Conservation (phyloP, 495 filamentous ascomycete species). For the Thozetella sp. region DNA sequence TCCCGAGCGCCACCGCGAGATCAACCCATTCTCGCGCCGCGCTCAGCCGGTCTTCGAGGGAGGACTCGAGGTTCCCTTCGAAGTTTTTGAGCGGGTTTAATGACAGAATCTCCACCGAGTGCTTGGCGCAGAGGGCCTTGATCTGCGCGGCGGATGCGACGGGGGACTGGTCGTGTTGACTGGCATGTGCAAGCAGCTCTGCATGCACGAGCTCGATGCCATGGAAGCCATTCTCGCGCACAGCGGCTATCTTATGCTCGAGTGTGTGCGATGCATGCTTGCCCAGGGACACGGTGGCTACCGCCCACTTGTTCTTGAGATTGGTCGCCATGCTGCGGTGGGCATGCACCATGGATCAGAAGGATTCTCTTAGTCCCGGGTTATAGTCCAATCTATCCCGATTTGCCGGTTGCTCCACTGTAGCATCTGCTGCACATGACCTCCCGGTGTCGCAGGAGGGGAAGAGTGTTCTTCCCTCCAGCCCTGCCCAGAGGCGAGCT, state of each 20-base stretch:
- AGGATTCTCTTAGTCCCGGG: no score
- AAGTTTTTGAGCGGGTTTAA: slow-evolving; percentile 73
- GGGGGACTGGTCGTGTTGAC: slow-evolving; percentile 15
- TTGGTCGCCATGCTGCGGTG: background rate
- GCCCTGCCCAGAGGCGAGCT: no score
- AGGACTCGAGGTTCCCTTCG: slow-evolving; percentile 63
- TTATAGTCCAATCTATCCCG: no score
- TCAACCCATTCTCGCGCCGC: slow-evolving; percentile 68
- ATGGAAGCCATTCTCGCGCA: slow-evolving; percentile 56
- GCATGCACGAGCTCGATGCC: slow-evolving; percentile 75
- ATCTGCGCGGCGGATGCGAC: slow-evolving; percentile 49
- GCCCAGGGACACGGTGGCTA: slow-evolving; percentile 61
- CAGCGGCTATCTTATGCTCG: slow-evolving; percentile 55
- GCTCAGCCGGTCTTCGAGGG: slow-evolving; percentile 47
- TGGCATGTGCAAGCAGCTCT: slow-evolving; percentile 61
- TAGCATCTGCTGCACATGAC: no score
- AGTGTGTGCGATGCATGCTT: slow-evolving; percentile 53
- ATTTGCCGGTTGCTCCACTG: no score
- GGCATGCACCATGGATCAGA: no score
- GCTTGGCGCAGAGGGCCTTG: slow-evolving; percentile 51
- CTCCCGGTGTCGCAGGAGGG: no score
- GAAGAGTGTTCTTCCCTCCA: no score
- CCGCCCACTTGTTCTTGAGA: slow-evolving; percentile 19
- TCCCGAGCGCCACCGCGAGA: slow-evolving; percentile 56
- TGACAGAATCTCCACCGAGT: slow-evolving; percentile 58